Percentiles rank a stretch among this genome's conserved stretches.
Conservation (phyloP, 1,284 basidiomycete species). For the Fomitopsis palustris region DNA sequence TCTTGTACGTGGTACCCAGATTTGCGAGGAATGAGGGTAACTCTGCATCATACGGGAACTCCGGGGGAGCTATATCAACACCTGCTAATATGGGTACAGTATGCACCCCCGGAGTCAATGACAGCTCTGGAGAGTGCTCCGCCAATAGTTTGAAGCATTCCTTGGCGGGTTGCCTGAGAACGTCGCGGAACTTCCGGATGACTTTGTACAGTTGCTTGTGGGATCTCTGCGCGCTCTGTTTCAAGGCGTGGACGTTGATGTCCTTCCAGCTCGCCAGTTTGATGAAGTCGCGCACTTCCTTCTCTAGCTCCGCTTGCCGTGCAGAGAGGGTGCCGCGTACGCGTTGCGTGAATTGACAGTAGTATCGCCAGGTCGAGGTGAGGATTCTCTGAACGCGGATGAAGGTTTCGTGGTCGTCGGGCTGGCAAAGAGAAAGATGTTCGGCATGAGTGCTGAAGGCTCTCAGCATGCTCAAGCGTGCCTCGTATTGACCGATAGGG, state of each 20-base stretch:
- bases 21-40: conserved; percentile 37
- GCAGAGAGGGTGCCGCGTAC: conserved; percentile 51
- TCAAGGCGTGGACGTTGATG: conserved; percentile 92
- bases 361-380: conserved; percentile 67
- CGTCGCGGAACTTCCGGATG: conserved; percentile 89
- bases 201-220: conserved; percentile 92
- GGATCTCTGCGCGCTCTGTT: conserved; percentile 87
- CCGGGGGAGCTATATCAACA: conserved; percentile 6
- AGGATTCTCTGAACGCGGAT: conserved; percentile 60
- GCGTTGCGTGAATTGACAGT: conserved; percentile 54
- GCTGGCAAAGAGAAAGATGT: conserved; percentile 23
- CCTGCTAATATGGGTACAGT: not conserved
- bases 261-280: conserved; percentile 99
- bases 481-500: conserved; percentile 79
- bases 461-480: conserved; percentile 67
- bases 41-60: conserved; percentile 10
- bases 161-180: conserved; percentile 73
- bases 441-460: conserved; percentile 62
- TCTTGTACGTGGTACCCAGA: conserved; percentile 43
- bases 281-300: conserved; percentile 83
- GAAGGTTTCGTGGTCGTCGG: conserved; percentile 31
- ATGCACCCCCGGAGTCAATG: not conserved
- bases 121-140: conserved; percentile 34
- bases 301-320: conserved; percentile 70
- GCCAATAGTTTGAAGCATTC: conserved; percentile 37